Percentiles rank a stretch among this genome's conserved stretches.
These are phyloP conservation scores for Wallacemonas sp. DNA, from an alignment of 208 protist genomes.

Conservation along the genomic window DNA sequence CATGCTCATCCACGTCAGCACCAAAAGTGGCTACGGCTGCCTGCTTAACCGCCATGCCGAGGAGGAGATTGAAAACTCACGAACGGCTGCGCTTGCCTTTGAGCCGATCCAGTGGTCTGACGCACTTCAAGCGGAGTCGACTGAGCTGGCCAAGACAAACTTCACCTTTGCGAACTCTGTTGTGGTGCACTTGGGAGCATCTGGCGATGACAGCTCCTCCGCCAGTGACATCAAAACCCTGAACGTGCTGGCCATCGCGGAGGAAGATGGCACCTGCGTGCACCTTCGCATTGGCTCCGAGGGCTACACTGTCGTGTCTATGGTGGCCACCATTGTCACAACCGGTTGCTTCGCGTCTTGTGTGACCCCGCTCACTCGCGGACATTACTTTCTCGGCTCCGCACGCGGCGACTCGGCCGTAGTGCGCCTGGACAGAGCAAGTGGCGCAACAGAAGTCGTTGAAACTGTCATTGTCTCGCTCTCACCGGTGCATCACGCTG, in stretches of 20 bases:
- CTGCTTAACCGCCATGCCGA: slow-evolving; percentile 73
- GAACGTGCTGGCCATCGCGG: slow-evolving; percentile 59
- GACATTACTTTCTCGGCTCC: slow-evolving; percentile 60
- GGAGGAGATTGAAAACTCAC: slow-evolving; percentile 61
- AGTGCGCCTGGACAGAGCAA: slow-evolving; percentile 20
- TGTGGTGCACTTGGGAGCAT: slow-evolving; percentile 13
- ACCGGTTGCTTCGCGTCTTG: slow-evolving; percentile 56
- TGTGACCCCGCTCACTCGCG: slow-evolving; percentile 1
- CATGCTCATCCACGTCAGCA: slow-evolving; percentile 79
- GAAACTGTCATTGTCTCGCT: slow-evolving; percentile 48
- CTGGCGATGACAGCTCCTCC: not conserved
- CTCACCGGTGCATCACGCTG: slow-evolving; percentile 47
- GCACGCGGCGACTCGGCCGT: slow-evolving; percentile 57
- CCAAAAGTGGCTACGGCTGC: slow-evolving; percentile 72
- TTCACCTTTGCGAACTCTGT: slow-evolving; percentile 68
- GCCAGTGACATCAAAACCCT: slow-evolving; percentile 9
- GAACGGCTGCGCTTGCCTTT: slow-evolving; percentile 47
- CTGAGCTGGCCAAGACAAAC: slow-evolving; percentile 61
- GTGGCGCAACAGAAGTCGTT: slow-evolving; percentile 32
- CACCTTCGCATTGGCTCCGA: slow-evolving; percentile 45
- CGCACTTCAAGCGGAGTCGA: slow-evolving; percentile 39
- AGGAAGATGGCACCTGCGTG: slow-evolving; percentile 76
- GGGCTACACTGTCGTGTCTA: slow-evolving; percentile 49
- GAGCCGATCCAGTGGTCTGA: slow-evolving; percentile 54
- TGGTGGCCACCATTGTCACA: slow-evolving; percentile 44